A percentile compares a stretch with the other conserved stretches of the same genome.
These are phyloP conservation scores for Rubia occidens DNA, from an alignment of 305 asterid species.

Conservation along the genomic window DNA sequence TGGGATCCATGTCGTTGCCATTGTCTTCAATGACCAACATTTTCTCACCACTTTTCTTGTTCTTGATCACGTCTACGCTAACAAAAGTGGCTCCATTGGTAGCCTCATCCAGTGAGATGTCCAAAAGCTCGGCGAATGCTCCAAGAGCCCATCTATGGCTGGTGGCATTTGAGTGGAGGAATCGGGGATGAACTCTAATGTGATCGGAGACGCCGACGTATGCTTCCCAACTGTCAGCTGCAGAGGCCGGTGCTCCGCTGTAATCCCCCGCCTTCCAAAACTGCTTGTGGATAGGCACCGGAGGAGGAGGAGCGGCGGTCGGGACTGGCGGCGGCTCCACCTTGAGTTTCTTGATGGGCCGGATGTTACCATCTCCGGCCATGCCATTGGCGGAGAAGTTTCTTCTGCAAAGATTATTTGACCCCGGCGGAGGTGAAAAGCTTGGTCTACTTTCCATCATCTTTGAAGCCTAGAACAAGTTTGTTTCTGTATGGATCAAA, in stretches of 20 bases:
- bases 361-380: too few species aligned
- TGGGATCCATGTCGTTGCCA: not conserved
- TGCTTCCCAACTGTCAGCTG: not conserved
- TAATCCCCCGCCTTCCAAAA: not conserved
- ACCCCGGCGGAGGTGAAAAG: too few species aligned
- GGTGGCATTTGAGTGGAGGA: not conserved
- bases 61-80: not conserved
- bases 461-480: too few species aligned
- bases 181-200: constrained; percentile 1
- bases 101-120: not conserved
- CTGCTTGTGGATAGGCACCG: not conserved
- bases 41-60: not conserved
- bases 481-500: too few species aligned
- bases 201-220: not conserved
- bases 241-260: not conserved
- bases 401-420: too few species aligned
- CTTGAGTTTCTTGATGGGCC: too few species aligned
- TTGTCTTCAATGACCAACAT: not conserved
- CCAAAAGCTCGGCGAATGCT: not conserved
- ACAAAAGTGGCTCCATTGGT: not conserved
- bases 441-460: too few species aligned
- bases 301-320: not conserved
- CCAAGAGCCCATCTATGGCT: not conserved
- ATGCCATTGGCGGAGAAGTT: too few species aligned
- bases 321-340: too few species aligned